Evolutionary conservation across 164 flowering plant species (phyloP), one percentile per base, ranked within the genome.

Genomic region (Malania oleifera): DNA sequence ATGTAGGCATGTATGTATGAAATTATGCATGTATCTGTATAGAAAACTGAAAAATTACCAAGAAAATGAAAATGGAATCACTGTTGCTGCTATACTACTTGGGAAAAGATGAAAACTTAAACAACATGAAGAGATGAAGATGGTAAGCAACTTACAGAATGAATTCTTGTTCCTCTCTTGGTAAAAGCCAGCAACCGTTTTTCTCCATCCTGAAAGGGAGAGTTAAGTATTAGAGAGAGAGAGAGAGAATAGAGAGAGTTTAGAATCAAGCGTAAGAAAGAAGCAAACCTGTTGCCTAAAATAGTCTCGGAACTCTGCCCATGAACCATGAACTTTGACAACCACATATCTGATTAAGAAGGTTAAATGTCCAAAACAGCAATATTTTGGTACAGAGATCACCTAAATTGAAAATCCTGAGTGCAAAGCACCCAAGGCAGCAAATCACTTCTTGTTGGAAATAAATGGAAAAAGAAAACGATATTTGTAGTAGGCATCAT

Each of bases 181-280:
- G 98, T 87, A 59, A 92, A 79, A 61, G 98, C 98, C 40, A 92
- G 73, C 70, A 92, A 67, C 39, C 96, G 75, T 53, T 92, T 92
- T 62, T 80, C 83, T 3, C 98, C 98, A 18, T 77, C 87, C 98
- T 89, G 73, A 50, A 35, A 54, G 43, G 27, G 25, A 29, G 38
- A 56, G 20, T 15, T 38, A 51, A 34, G 19, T n/a, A n/a, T 19
- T 22, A 6, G 45, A 56, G 13, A 62, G 34, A 54, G 19, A 18
- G 27, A 48, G 26, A 61, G 56, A 11, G 61, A 27, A 53, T 40
- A 38, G 43, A 35, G 54, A 28, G 2, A 10, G 13, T 31, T 20
- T 7, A 27, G 15, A 61, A 57, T 18, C 19, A 13, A 10, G 11
- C 23, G 9, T 19, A 1, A 23, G 44, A 19, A 52, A 52, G 54